phyloP scores from a whole-genome alignment of 2,329 filamentous ascomycete species.

The Hypomyces perniciosus region DNA sequence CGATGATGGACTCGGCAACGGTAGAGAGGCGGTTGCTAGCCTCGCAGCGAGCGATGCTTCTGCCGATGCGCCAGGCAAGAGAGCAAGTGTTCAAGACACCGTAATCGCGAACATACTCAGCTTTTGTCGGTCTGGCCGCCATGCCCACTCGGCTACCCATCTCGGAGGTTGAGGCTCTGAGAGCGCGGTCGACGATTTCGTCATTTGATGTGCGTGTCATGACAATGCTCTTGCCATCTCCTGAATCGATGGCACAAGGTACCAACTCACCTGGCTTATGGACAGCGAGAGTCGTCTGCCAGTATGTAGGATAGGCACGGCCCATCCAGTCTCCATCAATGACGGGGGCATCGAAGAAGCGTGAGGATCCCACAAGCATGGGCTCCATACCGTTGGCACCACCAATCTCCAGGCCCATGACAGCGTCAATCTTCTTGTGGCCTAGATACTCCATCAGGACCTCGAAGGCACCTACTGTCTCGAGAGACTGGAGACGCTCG shows the following conservation, averaged over 20 bases:
- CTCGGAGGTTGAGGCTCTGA: conserved; percentile 16
- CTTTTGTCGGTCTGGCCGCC: conserved; percentile 26
- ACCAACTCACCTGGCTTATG: conserved; percentile 22
- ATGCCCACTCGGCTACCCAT: conserved; percentile 28
- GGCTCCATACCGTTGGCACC: conserved; percentile 45
- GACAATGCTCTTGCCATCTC: conserved; percentile 21
- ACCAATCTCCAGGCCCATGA: conserved; percentile 36
- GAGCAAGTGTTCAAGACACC: conserved; percentile 32
- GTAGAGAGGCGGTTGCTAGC: conserved; percentile 31
- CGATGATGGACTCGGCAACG: conserved; percentile 31
- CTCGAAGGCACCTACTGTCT: background rate
- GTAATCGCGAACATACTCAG: conserved; percentile 25
- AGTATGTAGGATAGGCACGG: conserved; percentile 22
- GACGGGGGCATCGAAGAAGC: conserved; percentile 28
- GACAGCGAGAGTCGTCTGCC: conserved; percentile 17
- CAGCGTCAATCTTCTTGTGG: conserved; percentile 5
- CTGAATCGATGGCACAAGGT: conserved; percentile 21
- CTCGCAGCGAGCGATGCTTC: conserved; percentile 30
- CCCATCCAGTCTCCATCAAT: conserved; percentile 37
- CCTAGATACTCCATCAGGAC: background rate
- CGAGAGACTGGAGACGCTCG: background rate
- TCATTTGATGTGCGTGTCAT: conserved; percentile 25
- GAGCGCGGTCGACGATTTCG: conserved; percentile 14
- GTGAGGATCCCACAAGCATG: conserved; percentile 32
- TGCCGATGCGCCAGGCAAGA: conserved; percentile 41